Base-by-base conservation (phyloP, 257 asterid genomes). In the Henckelia pumila region DNA sequence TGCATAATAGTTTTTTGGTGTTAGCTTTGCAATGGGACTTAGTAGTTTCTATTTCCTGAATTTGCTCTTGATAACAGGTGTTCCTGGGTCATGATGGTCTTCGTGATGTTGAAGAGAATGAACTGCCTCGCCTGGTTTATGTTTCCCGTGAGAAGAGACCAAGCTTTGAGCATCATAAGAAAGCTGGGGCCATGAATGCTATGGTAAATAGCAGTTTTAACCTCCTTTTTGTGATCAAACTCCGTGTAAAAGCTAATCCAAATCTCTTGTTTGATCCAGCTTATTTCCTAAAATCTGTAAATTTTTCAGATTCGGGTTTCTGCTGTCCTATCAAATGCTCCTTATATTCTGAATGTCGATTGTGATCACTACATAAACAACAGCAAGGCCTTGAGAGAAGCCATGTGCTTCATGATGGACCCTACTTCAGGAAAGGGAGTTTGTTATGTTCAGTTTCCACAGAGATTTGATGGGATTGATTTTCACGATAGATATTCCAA, bases 331-430 rank as follows among this genome's bases (percentile, higher is more conserved):
- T 89, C 98, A 26, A 92, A 92, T 64, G 98, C 98, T 67, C 95
- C 98, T 61, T 92, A 74, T 82, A 78, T 89, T 63, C 85, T 92
- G 24, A 92, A 92, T 49, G 97, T 92, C 22, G 96, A 92, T 74
- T 92, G 98, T 55, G 96, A 92, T 76, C 96, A 92, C 80, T 92
- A 92, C 83, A 87, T 92, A 73, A 92, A 92, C 79, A 92, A 92
- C 75, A 81, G 96, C 86, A 92, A 88, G 81, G 98, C 95, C 13
- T 69, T 92, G 73, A 80, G 96, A 76, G 98, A 92, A 79, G 87
- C 98, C 24, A 92, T 92, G 98, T 92, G 98, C 74, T 85, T 92
- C 86, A 73, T 92, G 95, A 92, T 92, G 98, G 98, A 92, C 64
- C 98, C 98, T 67, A 89, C 80, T 24, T 83, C 85, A 2, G 98